Percentiles rank a stretch among this genome's conserved stretches.
phyloP scores from a whole-genome alignment of 345 rosid species.

The Citrus reticulata region DNA sequence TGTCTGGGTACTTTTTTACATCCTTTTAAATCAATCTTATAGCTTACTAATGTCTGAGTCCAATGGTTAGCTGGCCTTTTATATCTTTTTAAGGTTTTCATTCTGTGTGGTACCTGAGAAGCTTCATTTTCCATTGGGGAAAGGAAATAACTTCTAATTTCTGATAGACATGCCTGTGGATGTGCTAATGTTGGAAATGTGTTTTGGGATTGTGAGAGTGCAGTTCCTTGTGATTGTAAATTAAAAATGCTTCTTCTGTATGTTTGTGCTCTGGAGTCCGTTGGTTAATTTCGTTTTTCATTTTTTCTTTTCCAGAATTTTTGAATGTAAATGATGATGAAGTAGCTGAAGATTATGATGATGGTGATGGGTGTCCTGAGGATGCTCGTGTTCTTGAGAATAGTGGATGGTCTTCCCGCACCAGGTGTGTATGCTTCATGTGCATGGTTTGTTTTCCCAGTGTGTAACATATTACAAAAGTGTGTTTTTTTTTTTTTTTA shows the following conservation, averaged over 20 bases:
- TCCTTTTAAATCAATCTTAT: background rate
- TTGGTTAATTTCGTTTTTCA: background rate
- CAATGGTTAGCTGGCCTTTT: background rate
- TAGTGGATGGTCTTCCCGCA: constrained; percentile 98
- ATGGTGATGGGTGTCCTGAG: constrained; percentile 50
- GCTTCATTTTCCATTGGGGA: background rate
- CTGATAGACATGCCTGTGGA: background rate
- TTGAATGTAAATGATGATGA: constrained; percentile 92
- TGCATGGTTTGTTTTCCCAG: background rate
- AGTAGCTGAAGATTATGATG: constrained; percentile 61
- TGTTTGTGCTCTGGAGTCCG: background rate
- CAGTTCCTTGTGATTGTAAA: background rate
- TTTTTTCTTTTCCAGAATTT: constrained; percentile 50
- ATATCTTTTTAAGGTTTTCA: background rate
- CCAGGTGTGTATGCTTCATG: constrained; percentile 54
- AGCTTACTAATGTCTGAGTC: background rate
- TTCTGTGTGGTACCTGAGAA: background rate
- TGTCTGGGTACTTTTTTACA: background rate
- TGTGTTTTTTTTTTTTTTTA: no score
- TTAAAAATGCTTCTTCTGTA: background rate
- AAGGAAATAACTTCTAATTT: background rate
- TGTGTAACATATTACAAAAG: background rate
- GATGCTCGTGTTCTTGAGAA: constrained; percentile 71
- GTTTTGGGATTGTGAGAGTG: background rate
- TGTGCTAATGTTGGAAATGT: background rate